Conservation (phyloP, 768 basidiomycete species). For the Phaeolepiota aurea region DNA sequence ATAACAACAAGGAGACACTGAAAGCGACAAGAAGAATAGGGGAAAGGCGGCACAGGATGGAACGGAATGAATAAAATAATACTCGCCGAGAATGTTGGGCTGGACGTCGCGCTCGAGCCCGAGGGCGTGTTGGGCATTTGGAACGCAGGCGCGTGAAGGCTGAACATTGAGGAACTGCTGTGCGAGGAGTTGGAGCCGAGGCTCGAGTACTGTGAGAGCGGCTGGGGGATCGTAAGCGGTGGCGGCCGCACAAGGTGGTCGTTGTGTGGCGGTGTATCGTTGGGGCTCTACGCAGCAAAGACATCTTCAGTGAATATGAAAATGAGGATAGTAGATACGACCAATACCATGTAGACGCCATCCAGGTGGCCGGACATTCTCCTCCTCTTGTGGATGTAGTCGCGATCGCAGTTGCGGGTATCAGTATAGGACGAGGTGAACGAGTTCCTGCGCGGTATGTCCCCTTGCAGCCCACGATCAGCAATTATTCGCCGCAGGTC, state of each 20-base stretch:
- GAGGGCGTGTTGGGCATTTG: conserved; percentile 66
- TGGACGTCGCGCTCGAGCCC: conserved; percentile 65
- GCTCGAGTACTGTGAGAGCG: conserved; percentile 40
- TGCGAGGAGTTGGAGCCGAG: conserved; percentile 30
- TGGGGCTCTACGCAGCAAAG: conserved; percentile 26
- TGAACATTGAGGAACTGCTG: conserved; percentile 36
- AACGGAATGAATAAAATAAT: conserved; percentile 37
- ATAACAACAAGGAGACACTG: no score
- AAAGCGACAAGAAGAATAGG: no score
- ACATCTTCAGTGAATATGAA: conserved; percentile 2
- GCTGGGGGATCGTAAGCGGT: conserved; percentile 56
- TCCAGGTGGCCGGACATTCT: conserved; percentile 43
- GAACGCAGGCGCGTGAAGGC: conserved; percentile 48
- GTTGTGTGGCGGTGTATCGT: conserved; percentile 35
- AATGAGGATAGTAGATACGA: background rate
- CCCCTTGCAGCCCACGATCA: conserved; percentile 30
- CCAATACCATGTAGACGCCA: conserved; percentile 44
- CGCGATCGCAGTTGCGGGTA: conserved; percentile 41
- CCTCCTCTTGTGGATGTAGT: conserved; percentile 44
- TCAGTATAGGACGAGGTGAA: conserved; percentile 37
- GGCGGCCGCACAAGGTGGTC: conserved; percentile 36
- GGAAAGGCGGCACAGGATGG: no score
- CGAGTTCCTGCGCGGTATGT: conserved; percentile 38
- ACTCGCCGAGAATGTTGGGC: conserved; percentile 90
- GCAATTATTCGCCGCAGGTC: conserved; percentile 61